Evolutionary conservation across 192 early-diverging fungal genomes (phyloP).

Genomic region (Linnemannia schmuckeri): DNA sequence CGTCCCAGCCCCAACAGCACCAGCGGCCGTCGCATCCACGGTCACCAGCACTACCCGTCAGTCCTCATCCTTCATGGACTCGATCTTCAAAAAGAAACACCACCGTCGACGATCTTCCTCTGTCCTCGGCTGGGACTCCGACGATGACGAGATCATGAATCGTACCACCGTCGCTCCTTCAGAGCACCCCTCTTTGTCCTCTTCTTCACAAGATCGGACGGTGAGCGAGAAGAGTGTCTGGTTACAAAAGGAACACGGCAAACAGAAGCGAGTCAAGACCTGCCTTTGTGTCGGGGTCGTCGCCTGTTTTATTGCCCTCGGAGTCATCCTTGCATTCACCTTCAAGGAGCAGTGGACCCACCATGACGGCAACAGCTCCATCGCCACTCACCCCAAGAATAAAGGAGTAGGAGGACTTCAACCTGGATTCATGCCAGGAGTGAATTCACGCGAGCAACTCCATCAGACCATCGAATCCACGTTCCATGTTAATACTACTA

Average conservation of each 20-base stretch:
- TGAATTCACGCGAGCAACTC: background rate
- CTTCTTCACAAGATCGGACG: background rate
- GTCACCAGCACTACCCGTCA: background rate
- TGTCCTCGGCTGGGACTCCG: conserved; percentile 46
- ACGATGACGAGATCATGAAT: conserved; percentile 41
- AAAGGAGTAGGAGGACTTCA: background rate
- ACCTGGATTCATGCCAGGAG: background rate
- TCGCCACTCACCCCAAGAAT: background rate
- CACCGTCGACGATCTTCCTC: conserved; percentile 16
- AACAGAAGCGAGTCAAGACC: conserved; percentile 26
- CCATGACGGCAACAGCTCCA: background rate
- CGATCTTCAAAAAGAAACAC: conserved; percentile 16
- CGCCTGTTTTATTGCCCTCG: conserved; percentile 32
- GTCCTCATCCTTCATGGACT: conserved; percentile 15
- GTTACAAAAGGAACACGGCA: conserved; percentile 24
- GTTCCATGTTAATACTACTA: conserved; percentile 57
- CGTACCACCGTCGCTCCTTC: background rate
- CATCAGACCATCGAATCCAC: conserved; percentile 30
- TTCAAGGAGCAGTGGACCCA: conserved; percentile 32
- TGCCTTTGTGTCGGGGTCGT: conserved; percentile 42
- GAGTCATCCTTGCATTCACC: conserved; percentile 17
- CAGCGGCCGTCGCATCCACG: background rate
- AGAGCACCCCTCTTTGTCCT: background rate
- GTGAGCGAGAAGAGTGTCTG: conserved; percentile 39
- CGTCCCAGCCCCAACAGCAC: background rate